Evolutionary conservation across 2,329 filamentous ascomycete species (phyloP), one percentile per base, ranked within the genome.

Genomic region (Emergomyces orientalis): DNA sequence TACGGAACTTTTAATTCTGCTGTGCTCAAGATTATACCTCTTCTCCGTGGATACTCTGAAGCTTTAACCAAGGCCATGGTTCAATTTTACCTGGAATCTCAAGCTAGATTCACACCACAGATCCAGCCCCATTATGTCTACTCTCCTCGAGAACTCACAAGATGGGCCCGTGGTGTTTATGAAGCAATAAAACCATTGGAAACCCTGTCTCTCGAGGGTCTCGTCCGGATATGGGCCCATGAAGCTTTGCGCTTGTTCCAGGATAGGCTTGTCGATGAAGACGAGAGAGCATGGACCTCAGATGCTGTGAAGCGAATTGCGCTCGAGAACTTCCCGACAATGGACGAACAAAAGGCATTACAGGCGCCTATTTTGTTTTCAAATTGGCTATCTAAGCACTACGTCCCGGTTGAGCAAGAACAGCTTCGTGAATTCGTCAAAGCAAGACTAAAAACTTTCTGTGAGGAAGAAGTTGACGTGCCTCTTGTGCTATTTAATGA

Each of bases 91-190:
- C 80, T 95, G 34, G 91, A 96, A 73, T 99, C 94, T 13, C 95
- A 99, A 75, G 85, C 90, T 71, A 85, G 89, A 60, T 99, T 99
- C 73, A 99, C 94, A 11, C 89, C 94, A 7, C 88, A 96, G 77
- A 97, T 97, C 49, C 94, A 99, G 72, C 94, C 94, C 0, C 94
- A 99, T 75, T 99, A 99, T 74, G 92, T 99, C 55, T 99, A 99
- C 84, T 97, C 92, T 75, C 94, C 94, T 73, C 91, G 94, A 88
- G 94, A 99, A 75, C 82, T 99, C 70, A 99, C 95, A 14, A 85
- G 94, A 74, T 99, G 94, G 94, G 93, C 96, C 37, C 90, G 95
- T 68, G 94, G 95, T 78, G 84, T 99, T 25, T 99, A 99, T 70
- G 94, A 99, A 76, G 93, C 94, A 0, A 96, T 99, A 67, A 86